Evolutionary conservation across 371 early-diverging fungal genomes (phyloP).

Genomic region (Parasitella parasitica): DNA sequence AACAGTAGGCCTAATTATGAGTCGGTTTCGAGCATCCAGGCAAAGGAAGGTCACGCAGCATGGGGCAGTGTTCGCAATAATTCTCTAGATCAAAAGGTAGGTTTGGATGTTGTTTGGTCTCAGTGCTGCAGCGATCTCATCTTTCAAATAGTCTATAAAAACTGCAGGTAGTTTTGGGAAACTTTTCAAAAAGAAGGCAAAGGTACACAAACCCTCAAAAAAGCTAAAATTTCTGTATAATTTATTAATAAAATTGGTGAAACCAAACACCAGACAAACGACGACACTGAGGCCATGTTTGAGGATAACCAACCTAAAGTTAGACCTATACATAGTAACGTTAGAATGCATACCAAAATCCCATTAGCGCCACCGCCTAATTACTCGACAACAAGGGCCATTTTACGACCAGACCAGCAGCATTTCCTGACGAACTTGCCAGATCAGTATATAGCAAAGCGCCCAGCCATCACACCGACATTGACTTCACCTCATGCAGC

Average conservation of each 20-base stretch:
- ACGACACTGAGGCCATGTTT: background rate
- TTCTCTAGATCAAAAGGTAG: background rate
- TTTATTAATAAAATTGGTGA: conserved; percentile 10
- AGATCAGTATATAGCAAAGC: conserved; percentile 14
- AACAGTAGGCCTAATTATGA: conserved; percentile 8
- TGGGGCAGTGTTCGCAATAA: background rate
- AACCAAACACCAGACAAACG: background rate
- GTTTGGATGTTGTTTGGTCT: background rate
- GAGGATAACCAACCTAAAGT: conserved; percentile 23
- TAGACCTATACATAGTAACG: conserved; percentile 10
- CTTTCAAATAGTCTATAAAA: background rate
- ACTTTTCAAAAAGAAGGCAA: conserved; percentile 23
- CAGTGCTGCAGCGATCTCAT: background rate
- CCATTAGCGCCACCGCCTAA: conserved; percentile 28
- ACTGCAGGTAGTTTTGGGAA: conserved; percentile 7
- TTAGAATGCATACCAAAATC: conserved; percentile 14
- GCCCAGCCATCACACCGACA: background rate
- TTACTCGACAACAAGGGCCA: background rate
- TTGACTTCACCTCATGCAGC: background rate
- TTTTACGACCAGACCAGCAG: conserved; percentile 7
- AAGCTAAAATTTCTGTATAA: background rate
- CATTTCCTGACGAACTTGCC: conserved; percentile 16
- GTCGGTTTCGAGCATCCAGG: conserved; percentile 4
- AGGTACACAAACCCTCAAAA: conserved; percentile 3
- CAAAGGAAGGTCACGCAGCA: background rate